phyloP scores from a whole-genome alignment of 2,329 filamentous ascomycete species.

The Talaromyces sp. region DNA sequence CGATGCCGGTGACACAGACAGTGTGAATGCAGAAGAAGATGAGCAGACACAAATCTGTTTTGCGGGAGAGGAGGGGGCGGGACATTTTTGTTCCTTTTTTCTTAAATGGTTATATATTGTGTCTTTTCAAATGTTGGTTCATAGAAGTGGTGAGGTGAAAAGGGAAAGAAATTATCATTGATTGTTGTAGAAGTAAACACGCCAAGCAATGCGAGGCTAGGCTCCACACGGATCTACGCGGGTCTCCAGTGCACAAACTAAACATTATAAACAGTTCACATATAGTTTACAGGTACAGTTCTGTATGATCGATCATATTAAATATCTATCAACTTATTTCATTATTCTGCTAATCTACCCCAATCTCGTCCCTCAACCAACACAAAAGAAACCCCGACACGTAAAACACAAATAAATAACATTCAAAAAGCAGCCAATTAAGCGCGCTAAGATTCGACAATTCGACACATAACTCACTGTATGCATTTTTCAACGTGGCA shows the following conservation, averaged over 20 bases:
- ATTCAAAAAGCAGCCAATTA: neutral
- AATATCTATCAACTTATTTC: neutral
- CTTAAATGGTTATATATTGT: neutral
- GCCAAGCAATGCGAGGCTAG: neutral
- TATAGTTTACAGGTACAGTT: neutral
- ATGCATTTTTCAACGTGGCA: neutral
- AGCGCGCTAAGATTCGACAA: neutral
- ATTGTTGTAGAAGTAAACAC: neutral
- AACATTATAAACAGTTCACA: no score
- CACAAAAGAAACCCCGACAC: neutral
- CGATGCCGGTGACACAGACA: slow-evolving; percentile 6
- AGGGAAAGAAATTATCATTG: no score
- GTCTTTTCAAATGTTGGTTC: neutral
- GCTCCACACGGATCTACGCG: neutral
- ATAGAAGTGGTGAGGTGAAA: no score
- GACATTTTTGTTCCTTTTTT: neutral
- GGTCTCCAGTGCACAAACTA: no score
- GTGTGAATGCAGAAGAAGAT: slow-evolving; percentile 8
- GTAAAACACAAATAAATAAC: neutral
- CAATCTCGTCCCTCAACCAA: neutral
- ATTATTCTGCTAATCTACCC: neutral
- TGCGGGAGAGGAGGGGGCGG: slow-evolving; percentile 2
- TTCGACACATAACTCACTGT: neutral
- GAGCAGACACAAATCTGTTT: neutral
- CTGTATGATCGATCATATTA: neutral